Evolutionary conservation across 2,329 filamentous ascomycete species (phyloP), one percentile per base, ranked within the genome.

Genomic region (Alternaria longipes): DNA sequence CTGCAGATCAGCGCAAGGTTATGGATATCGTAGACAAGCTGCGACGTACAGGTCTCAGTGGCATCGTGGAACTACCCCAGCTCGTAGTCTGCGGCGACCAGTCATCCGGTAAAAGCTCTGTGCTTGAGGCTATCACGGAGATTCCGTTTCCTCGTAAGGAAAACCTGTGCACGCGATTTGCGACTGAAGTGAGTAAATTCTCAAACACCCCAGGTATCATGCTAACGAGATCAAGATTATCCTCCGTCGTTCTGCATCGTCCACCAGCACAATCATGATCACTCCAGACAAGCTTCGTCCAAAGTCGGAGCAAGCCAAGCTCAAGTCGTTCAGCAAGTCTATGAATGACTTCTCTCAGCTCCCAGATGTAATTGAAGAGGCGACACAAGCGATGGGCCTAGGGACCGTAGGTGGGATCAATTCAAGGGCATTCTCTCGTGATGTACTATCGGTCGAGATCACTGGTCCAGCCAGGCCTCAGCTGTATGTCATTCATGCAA

Each of bases 51-150:
- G 85, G 86, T 1, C 63, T 81, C 18, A 74, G 66, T 22, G 68
- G 72, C 6, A 68, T 76, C 6, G 67, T 81, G 0, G 76, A 65
- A 28, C 60, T 74, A 16, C 71, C 73, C 5, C 71, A 75, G 46
- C 51, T 80, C 26, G 60, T n/a, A n/a, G n/a, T n/a, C n/a, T n/a
- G n/a, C n/a, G n/a, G n/a, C n/a, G n/a, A n/a, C n/a, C n/a, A n/a
- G 57, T 87, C 84, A 0, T 84, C 84, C 1, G 88, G 87, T 3
- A 90, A 90, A 69, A 87, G 84, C n/a, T 89, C 86, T 0, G 86
- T 90, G 0, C 81, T 90, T 0, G 86, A 90, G 64, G 88, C 88
- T 0, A 86, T 91, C 47, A 86, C 87, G 0, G 82, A 84, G 9
- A 84, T 91, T 2, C 82, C 82, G 0, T 90, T 90, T 47, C 85